Evolutionary conservation across 2,329 filamentous ascomycete genomes (phyloP).

Genomic region (Microcera coccophila): DNA sequence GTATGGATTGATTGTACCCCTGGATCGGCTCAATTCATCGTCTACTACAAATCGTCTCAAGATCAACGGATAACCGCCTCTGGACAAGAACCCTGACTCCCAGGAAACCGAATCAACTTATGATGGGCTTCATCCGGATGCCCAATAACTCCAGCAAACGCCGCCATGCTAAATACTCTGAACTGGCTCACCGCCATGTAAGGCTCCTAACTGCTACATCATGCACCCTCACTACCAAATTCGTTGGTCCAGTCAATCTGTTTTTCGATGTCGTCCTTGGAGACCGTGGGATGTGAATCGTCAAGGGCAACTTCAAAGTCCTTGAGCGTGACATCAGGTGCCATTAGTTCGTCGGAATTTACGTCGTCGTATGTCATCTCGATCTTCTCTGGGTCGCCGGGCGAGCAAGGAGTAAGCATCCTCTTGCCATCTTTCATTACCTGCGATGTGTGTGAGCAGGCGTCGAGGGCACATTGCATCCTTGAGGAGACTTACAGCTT

Average conservation of each 20-base stretch:
- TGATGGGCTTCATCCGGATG: conserved; percentile 13
- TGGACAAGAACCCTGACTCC: conserved; percentile 12
- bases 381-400: conserved; percentile 76
- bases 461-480: not conserved
- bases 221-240: conserved; percentile 85
- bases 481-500: conserved; percentile 59
- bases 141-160: conserved; percentile 30
- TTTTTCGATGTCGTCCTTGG: conserved; percentile 73
- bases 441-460: conserved; percentile 37
- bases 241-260: conserved; percentile 94
- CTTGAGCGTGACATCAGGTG: conserved; percentile 81
- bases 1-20: too few species aligned
- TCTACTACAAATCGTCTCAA: too few species aligned
- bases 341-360: conserved; percentile 76
- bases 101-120: conserved; percentile 12
- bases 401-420: conserved; percentile 86
- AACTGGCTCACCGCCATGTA: conserved; percentile 3
- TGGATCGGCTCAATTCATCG: too few species aligned
- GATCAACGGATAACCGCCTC: too few species aligned
- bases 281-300: conserved; percentile 84
- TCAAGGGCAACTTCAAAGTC: conserved; percentile 94
- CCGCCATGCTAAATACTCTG: conserved; percentile 25
- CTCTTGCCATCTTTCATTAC: conserved; percentile 64
- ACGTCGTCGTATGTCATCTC: conserved; percentile 95
- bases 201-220: too few species aligned